Evolutionary conservation across 495 filamentous ascomycete genomes (phyloP), one percentile per base, ranked within the genome.

Genomic region (Hypoxylon lienhwacheense): DNA sequence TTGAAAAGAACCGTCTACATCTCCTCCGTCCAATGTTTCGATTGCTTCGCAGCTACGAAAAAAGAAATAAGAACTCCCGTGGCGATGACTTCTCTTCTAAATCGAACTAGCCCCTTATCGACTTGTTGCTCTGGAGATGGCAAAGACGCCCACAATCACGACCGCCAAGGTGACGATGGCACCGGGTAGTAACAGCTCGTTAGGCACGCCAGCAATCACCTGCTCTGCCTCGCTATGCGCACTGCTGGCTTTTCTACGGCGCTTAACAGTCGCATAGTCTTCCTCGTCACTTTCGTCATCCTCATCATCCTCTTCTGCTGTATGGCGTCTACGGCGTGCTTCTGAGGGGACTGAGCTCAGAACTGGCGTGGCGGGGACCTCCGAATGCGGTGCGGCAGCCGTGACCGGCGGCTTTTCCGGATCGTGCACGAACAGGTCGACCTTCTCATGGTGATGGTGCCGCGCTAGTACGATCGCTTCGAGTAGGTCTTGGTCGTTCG

Each of bases 371-470:
- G 76, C 63, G 2, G 63, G 22, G 47, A 73, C 65, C 0, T 85
- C 85, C 10, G 85, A 82, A 24, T 88, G 85, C 35, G 91, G 85
- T 6, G 87, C 60, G 0, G 85, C 81, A 6, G 81, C 77, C 5
- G 79, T 70, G 31, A 91, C 82, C 0, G 93, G 85, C 5, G 93
- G 85, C 65, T 90, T 87, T 33, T 88, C 79, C 6, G 92, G 93
- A 65, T 99, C 88, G 66, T 97, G 93, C 42, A 99, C 91, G 63
- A 96, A 97, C 7, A 99, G 77, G 59, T 99, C 92, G 22, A 99
- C 93, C 78, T 97, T 99, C 47, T 96, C 92, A 28, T 82, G 83
- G 47, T 74, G 83, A 35, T 81, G 77, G 11, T 85, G 86, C 35
- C 88, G 85, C 2, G 95, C 86, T 20, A 97, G 81, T 8, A 83